A percentile compares a stretch with the other conserved stretches of the same genome.
phyloP scores from a whole-genome alignment of 2,329 filamentous ascomycete genomes.

The Scorias spongiosa region DNA sequence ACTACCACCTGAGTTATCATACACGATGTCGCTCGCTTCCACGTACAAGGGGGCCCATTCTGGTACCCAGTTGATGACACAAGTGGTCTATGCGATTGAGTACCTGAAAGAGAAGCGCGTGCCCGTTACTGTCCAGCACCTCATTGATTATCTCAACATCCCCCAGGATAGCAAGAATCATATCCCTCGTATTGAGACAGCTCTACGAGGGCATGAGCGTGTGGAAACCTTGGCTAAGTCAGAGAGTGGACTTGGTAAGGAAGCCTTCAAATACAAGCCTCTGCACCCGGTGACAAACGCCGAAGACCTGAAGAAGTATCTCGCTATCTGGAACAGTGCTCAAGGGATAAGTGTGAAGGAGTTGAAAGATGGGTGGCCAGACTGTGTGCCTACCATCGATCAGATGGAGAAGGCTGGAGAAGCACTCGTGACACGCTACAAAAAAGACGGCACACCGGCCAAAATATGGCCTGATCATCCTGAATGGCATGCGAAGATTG shows the following conservation, averaged over 20 bases:
- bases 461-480: constrained; percentile 85
- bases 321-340: constrained; percentile 69
- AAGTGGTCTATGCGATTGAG: constrained; percentile 74
- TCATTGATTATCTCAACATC: constrained; percentile 67
- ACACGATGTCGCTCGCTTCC: background rate
- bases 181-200: constrained; percentile 49
- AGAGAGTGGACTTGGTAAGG: constrained; percentile 31
- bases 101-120: constrained; percentile 55
- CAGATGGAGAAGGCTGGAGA: constrained; percentile 63
- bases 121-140: constrained; percentile 55
- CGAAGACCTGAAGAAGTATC: constrained; percentile 60
- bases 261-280: constrained; percentile 69
- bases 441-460: constrained; percentile 77
- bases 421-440: constrained; percentile 73
- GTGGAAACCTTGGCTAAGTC: constrained; percentile 38
- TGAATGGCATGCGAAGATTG: constrained; percentile 40
- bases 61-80: constrained; percentile 68
- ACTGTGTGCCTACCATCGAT: constrained; percentile 64
- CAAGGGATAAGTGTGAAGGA: constrained; percentile 74
- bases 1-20: too few species aligned
- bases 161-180: constrained; percentile 25
- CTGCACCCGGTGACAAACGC: constrained; percentile 68
- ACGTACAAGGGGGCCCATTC: background rate
- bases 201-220: constrained; percentile 52
- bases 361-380: constrained; percentile 89